Conservation (phyloP, 768 basidiomycete genomes). For the Podaxis carcinomalis region DNA sequence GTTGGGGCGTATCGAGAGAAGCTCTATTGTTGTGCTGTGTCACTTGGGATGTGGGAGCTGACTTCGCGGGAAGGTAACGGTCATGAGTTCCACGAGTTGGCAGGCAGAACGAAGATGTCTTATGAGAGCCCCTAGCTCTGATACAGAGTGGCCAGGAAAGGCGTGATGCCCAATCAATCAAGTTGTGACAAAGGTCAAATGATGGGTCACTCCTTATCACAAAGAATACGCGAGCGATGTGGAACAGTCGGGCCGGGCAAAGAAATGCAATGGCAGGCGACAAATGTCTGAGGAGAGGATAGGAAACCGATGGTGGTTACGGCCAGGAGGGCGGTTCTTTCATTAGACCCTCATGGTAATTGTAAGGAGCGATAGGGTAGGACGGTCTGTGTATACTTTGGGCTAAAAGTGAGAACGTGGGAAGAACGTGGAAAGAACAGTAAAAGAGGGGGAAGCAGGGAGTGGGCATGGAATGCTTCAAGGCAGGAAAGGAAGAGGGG, state of each 20-base stretch:
- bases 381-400: neutral
- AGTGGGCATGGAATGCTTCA: neutral
- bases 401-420: neutral
- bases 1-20: no score
- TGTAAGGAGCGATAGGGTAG: neutral
- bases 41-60: neutral
- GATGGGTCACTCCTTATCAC: neutral
- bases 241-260: neutral
- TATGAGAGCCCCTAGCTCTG: neutral
- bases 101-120: neutral
- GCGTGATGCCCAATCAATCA: neutral
- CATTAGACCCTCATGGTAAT: neutral
- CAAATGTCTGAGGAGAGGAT: neutral
- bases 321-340: no score
- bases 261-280: neutral
- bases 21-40: no score
- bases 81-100: neutral
- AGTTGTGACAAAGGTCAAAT: neutral
- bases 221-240: neutral
- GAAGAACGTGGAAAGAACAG: neutral
- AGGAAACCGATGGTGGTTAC: neutral
- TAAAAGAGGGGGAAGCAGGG: neutral
- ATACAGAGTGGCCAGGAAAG: neutral
- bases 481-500: neutral
- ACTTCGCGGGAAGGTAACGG: neutral